Evolutionary conservation across 768 basidiomycete genomes (phyloP), one percentile per base, ranked within the genome.

Genomic region (Lyophyllum shimeji): DNA sequence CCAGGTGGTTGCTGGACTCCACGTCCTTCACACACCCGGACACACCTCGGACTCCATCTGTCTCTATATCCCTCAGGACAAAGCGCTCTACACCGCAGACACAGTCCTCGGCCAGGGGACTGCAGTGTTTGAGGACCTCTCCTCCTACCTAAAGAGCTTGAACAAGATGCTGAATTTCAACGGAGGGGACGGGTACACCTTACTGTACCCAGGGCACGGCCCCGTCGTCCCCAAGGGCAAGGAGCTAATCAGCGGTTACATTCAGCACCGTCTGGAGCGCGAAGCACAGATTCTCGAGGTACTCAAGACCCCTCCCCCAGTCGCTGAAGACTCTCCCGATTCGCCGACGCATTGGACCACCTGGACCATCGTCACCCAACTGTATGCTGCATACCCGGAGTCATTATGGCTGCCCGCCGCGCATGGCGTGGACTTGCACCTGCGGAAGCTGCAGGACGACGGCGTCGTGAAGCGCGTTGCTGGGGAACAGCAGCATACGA

Each of bases 81-180:
- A 75, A 23, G 86, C 85, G 0, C 78, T 98, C 15, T 95, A 95
- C 74, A 95, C 93, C 0, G 92, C 89, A 0, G 96, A 98, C 72
- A 92, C 87, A 4, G 83, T 98, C 7, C 82, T 98, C 27, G 96
- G 96, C 0, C 85, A 94, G 59, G 94, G 95, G 7, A 93, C 93
- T 0, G 80, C 95, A 2, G 85, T 95, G 4, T 97, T 98, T 67
- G 89, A 90, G 61, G 89, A 96, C 63, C 82, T 98, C 13, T 74
- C 78, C 0, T 63, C 79, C 4, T 97, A 95, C 64, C 69, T 95
- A 20, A 57, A 73, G 4, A 87, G 85, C 56, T 78, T 96, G 43
- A 76, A 75, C 42, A 78, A 70, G 60, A 79, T 93, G 71, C 72
- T 85, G 17, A 65, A 69, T n/a, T 79, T 79, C 60, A 72, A 71